A percentile compares a stretch with the other conserved stretches of the same genome.
Conservation (phyloP, 2,329 filamentous ascomycete species). For the Madurella mycetomatis region DNA sequence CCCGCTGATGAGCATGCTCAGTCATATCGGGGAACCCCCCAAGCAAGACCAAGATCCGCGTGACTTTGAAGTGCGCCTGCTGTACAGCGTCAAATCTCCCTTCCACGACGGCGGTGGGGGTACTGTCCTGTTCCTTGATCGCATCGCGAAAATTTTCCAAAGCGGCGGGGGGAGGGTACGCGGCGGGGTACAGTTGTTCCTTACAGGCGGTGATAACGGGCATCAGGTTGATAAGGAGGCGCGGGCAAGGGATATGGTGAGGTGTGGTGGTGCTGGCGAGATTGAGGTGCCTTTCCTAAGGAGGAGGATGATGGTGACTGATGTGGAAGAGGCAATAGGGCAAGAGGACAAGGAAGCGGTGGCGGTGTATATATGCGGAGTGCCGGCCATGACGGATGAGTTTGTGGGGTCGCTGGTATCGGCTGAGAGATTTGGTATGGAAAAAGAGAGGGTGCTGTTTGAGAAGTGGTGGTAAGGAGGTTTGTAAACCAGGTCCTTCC, state of each 20-base stretch:
- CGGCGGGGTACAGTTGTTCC: constrained; percentile 44
- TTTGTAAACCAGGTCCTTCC: neutral
- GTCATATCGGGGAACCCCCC: constrained; percentile 48
- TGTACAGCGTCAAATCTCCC: constrained; percentile 55
- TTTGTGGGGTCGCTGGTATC: constrained; percentile 48
- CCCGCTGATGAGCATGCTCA: constrained; percentile 70
- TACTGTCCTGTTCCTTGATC: constrained; percentile 49
- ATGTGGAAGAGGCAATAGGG: constrained; percentile 40
- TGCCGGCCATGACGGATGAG: constrained; percentile 64
- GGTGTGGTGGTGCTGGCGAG: constrained; percentile 15
- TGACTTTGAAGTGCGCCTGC: constrained; percentile 47
- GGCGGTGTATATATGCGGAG: constrained; percentile 64
- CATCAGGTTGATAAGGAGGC: constrained; percentile 8
- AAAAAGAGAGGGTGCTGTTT: constrained; percentile 29
- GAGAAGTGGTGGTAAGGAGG: constrained; percentile 38
- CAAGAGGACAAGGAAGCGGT: constrained; percentile 34
- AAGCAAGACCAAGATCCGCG: constrained; percentile 12
- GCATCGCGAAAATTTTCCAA: constrained; percentile 41
- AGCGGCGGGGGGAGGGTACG: constrained; percentile 29
- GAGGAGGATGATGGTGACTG: constrained; percentile 40
- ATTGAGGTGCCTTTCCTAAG: constrained; percentile 29
- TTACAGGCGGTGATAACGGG: constrained; percentile 35
- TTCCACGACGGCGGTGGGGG: constrained; percentile 17
- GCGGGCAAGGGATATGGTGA: constrained; percentile 8
- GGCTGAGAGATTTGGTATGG: constrained; percentile 25